Evolutionary conservation across 140 eudicot species (phyloP), one percentile per base, ranked within the genome.

Genomic region (Anethum foeniculum): DNA sequence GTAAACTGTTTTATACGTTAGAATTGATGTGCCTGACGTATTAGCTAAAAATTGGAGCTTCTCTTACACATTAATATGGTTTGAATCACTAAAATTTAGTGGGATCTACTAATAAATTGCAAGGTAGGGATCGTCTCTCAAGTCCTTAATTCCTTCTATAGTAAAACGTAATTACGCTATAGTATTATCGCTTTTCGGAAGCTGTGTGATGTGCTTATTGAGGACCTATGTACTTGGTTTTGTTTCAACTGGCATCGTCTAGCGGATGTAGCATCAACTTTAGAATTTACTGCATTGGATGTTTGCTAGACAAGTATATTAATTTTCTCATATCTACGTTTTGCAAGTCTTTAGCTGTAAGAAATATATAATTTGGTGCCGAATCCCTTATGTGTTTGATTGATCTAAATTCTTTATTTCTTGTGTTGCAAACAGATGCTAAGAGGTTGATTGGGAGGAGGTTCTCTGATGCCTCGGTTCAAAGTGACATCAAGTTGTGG

Each of bases 401-500:
- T 43, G 41, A 21, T 23, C 34, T 23, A 39, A n/a, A 3, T 39
- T 39, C 6, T 47, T 25, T 48, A 38, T 38, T 3, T 43, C 39
- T 10, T 44, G 7, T 43, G 48, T 4, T 44, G 16, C 14, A 5
- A 56, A 30, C 79, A 85, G 88, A 85, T 85, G 88, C 88, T 11
- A 85, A 85, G 81, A 68, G 88, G 43, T 74, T 85, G 48, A 85
- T 85, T 48, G 88, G 88, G 5, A 85, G 88, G 76, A 62, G 88
- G 27, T 85, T 68, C 71, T 71, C 81, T 27, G 88, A 85, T 39
- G 74, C 88, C 49, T 78, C 85, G 0, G 88, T 85, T 1, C 88
- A 85, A 65, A 41, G 51, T 19, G 88, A 85, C 79, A 82, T 85
- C 65, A 85, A 85, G 76, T 77, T 77, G n/a, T 85, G 88, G 88